Evolutionary conservation across 2,329 filamentous ascomycete genomes (phyloP), one percentile per base, ranked within the genome.

Genomic region (Talaromyces atroroseus): DNA sequence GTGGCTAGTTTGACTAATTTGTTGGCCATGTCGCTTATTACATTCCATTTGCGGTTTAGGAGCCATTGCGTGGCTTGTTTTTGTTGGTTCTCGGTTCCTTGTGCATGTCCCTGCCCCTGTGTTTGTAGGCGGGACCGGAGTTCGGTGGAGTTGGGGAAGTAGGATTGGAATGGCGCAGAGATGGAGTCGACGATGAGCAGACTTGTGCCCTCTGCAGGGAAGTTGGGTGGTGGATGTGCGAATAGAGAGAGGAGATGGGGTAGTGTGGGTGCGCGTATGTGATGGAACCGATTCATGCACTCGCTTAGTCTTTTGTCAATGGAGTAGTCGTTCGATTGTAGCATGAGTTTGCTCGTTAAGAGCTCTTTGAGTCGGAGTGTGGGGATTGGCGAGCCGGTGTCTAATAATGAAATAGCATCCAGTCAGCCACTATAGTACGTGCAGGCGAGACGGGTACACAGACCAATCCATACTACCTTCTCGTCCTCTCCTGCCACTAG

Each of bases 401-500:
- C 81, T 77, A 54, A 29, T 5, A 29, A 29, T 29, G 26, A 29
- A 29, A 8, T 8, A 29, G 2, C 18, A 18, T 48, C 2, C 51
- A 18, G 42, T 53, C 42, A 47, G 42, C 16, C 32, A 16, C 32
- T 3, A 36, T 36, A 12, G 5, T 36, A 36, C 2, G 12, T 36
- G 14, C 32, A 23, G 36, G 6, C n/a, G 36, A 7, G 36, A 8
- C 3, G 6, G 16, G 40, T 12, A 23, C 5, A 44, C 40, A 65
- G 73, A 92, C 90, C 90, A 76, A 95, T 82, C 91, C 91, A 96
- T 46, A 92, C 80, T 52, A 92, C 90, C 59, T 78, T 78, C 45
- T 82, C 75, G 60, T 78, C 77, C 40, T 82, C 74, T 48, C 83
- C 82, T 59, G 79, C 76, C 52, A 73, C 74, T 50, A 95, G 71